phyloP scores from a whole-genome alignment of 306 rosid species.

The Psophocarpus tetragonolobus region DNA sequence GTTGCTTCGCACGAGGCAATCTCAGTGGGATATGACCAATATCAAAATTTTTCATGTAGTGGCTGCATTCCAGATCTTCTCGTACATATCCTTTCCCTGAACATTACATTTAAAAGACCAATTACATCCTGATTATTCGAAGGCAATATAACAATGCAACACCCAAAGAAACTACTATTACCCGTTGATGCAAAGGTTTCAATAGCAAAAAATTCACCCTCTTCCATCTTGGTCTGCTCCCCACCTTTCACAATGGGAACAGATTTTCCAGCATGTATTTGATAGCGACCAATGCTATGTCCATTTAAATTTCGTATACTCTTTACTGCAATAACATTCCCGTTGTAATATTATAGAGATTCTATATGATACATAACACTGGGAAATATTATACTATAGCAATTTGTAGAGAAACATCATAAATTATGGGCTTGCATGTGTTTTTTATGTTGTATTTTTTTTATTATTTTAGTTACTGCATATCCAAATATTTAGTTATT shows the following conservation, averaged over 20 bases:
- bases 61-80: conserved; percentile 99
- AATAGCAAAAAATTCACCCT: conserved; percentile 96
- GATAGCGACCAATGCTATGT: conserved; percentile 96
- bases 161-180: conserved; percentile 38
- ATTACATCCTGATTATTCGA: conserved; percentile 23
- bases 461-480: no score
- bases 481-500: no score
- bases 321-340: conserved; percentile 63
- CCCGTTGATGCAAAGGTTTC: conserved; percentile 98
- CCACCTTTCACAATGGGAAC: conserved; percentile 98
- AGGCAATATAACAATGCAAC: conserved; percentile 4
- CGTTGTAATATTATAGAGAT: conserved; percentile 16
- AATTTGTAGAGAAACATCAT: background rate
- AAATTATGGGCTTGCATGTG: no score
- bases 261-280: conserved; percentile 93
- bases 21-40: conserved; percentile 90
- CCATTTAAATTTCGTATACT: conserved; percentile 97
- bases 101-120: conserved; percentile 20
- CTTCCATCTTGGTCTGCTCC: conserved; percentile 99
- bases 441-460: no score
- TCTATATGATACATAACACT: background rate
- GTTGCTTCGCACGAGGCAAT: conserved; percentile 90
- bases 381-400: background rate
- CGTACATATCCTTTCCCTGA: conserved; percentile 92
- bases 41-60: conserved; percentile 95